Evolutionary conservation across 1,139 yeast genomes (phyloP), one percentile per base, ranked within the genome.

Genomic region (Candida sanyaensis): DNA sequence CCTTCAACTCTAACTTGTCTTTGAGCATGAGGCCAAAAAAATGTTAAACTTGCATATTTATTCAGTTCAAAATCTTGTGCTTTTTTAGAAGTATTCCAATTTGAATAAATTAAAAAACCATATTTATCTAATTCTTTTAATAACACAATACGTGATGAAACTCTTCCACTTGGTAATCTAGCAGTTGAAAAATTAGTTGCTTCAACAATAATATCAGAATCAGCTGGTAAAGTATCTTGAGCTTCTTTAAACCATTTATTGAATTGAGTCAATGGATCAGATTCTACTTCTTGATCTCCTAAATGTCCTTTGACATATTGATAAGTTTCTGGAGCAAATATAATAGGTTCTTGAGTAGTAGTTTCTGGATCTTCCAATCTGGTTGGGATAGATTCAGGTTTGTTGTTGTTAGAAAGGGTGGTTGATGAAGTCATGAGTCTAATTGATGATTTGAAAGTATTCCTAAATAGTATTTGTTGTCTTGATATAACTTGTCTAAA

Each of bases 1-100:
- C 99, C 99, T 66, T 93, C 99, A 10, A 93, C 86, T 54, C 99
- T 78, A 6, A 93, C 96, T 67, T 91, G 97, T 55, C 97, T 83
- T 68, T 93, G 97, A 41, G 86, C 66, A 55, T 83, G 84, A 48
- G 88, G 89, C 98, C 99, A 93, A 70, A 91, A 92, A 65, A 92
- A 95, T n/a, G 86, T 86, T 55, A 93, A 71, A 1, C 96, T 82
- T 1, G 92, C 98, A 61, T 80, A 78, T 53, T 88, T 87, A 65
- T 93, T 93, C 38, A 86, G 71, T 37, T 70, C 71, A 52, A 84
- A 73, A 64, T 92, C 98, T 44, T 70, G 64, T 27, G 86, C 81
- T 67, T 93, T 93, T 66, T 89, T 90, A 37, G 96, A 86, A 9
- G 86, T 78, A 38, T 78, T 90, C 96, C 97, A 92, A 66, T 93